Percentiles rank a stretch among this genome's conserved stretches.
Evolutionary conservation across 2,329 filamentous ascomycete species (phyloP).

Genomic region (Penicillium glabrum): DNA sequence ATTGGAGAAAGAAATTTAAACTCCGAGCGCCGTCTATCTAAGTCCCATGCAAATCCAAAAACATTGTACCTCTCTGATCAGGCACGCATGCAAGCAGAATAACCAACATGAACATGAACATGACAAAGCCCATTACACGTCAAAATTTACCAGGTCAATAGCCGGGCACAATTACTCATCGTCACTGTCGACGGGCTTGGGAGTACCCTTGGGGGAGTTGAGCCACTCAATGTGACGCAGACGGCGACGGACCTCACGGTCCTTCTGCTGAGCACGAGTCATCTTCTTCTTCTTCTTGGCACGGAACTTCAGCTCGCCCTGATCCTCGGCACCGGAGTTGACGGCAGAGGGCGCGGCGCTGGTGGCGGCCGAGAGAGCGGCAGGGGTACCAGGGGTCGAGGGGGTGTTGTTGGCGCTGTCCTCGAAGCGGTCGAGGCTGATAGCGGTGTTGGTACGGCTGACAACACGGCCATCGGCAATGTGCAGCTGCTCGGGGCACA

Average conservation of each 20-base stretch:
- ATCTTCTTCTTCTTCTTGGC: constrained; percentile 96
- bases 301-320: constrained; percentile 79
- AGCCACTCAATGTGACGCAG: constrained; percentile 79
- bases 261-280: constrained; percentile 95
- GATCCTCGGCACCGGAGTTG: constrained; percentile 83
- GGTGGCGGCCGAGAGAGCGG: constrained; percentile 59
- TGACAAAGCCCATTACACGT: constrained; percentile 19
- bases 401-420: constrained; percentile 66
- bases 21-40: constrained; percentile 25
- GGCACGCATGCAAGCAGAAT: constrained; percentile 21
- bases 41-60: constrained; percentile 21
- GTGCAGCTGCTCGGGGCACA: constrained; percentile 96
- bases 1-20: not conserved
- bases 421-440: constrained; percentile 82
- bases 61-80: constrained; percentile 2
- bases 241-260: constrained; percentile 81
- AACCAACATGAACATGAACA: constrained; percentile 10
- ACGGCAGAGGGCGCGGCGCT: constrained; percentile 64
- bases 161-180: constrained; percentile 50
- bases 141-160: constrained; percentile 11
- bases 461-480: constrained; percentile 85
- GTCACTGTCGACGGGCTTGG: constrained; percentile 73
- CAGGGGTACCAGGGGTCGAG: constrained; percentile 52
- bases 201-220: constrained; percentile 81
- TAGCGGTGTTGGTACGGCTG: constrained; percentile 73